Evolutionary conservation across 495 filamentous ascomycete genomes (phyloP), one percentile per base, ranked within the genome.

Genomic region (Penicillium desertorum): DNA sequence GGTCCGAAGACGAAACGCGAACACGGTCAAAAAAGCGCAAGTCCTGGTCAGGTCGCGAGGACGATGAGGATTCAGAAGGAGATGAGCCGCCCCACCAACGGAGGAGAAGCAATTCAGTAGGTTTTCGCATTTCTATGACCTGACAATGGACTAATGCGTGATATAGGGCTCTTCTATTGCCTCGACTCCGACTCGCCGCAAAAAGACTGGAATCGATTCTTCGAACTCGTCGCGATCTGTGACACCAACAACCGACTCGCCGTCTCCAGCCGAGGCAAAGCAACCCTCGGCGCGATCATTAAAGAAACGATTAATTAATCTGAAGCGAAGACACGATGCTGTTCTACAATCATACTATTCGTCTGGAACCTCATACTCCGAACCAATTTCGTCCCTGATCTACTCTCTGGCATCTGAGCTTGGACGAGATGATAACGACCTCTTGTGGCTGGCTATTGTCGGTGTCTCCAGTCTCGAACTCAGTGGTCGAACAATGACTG

Each of bases 371-470:
- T 93, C 92, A 20, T 96, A 96, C 67, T 91, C 92, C 3, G 95
- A 98, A 66, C 94, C 94, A 25, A 90, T 98, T 56, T 96, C 91
- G 0, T 92, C 90, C 1, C 83, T 98, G 65, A 76, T 98, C 57
- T 98, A 98, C 73, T 95, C 91, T 3, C 80, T 98, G 5, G 94
- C 92, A 17, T 96, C 92, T 2, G 94, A 97, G 62, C 83, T 98
- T 11, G 95, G 93, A 56, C 87, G 91, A 41, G 94, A 98, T 77
- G 93, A 98, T 65, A 98, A 98, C 63, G 92, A 98, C 63, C 76
- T 97, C 29, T 84, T 98, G 29, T 98, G 94, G 94, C 80, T 95
- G 45, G 82, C 91, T 10, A 96, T 98, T 60, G 88, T 98, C 22
- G 94, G 94, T 11, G 89, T 96, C 37, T 89, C 88, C 22, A 94